Percentiles rank a stretch among this genome's conserved stretches.
These are phyloP conservation scores for Aspergillus ostianus DNA, from an alignment of 495 filamentous ascomycete species.

Conservation along the genomic window DNA sequence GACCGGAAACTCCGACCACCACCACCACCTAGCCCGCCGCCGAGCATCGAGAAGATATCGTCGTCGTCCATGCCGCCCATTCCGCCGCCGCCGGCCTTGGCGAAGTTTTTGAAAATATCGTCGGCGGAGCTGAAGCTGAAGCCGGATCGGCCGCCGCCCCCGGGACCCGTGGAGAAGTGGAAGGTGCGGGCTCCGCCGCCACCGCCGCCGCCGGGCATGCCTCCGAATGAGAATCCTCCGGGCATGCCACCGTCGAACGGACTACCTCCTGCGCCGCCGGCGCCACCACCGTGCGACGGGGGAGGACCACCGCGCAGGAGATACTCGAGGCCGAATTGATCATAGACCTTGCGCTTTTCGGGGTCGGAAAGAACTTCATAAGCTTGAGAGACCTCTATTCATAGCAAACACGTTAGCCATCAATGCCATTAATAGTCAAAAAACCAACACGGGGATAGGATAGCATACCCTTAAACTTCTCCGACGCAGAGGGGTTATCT, in stretches of 20 bases:
- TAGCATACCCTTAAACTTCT: conserved; percentile 77
- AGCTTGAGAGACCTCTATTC: conserved; percentile 80
- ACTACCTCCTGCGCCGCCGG: conserved; percentile 46
- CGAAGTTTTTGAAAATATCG: conserved; percentile 80
- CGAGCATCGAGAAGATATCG: conserved; percentile 50
- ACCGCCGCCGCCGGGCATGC: conserved; percentile 54
- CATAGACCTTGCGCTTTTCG: conserved; percentile 94
- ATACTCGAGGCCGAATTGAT: conserved; percentile 92
- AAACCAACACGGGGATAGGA: conserved; percentile 1
- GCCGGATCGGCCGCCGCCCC: conserved; percentile 46
- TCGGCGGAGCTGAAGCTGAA: conserved; percentile 83
- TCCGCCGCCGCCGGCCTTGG: conserved; percentile 49
- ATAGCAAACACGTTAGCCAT: conserved; percentile 14
- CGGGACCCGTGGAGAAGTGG: conserved; percentile 67
- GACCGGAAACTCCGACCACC: conserved; percentile 35
- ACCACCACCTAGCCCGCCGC: conserved; percentile 40
- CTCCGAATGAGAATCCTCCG: conserved; percentile 51
- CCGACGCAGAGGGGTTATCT: conserved; percentile 74
- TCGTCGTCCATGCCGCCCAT: conserved; percentile 55
- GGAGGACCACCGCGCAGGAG: conserved; percentile 82
- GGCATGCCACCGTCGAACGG: conserved; percentile 59
- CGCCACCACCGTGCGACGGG: conserved; percentile 48
- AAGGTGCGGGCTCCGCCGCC: conserved; percentile 62
- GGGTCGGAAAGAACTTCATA: conserved; percentile 98
- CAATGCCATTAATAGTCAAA: neutral